Evolutionary conservation across 805 yeast species (phyloP).

Genomic region (Yarrowia sp.): DNA sequence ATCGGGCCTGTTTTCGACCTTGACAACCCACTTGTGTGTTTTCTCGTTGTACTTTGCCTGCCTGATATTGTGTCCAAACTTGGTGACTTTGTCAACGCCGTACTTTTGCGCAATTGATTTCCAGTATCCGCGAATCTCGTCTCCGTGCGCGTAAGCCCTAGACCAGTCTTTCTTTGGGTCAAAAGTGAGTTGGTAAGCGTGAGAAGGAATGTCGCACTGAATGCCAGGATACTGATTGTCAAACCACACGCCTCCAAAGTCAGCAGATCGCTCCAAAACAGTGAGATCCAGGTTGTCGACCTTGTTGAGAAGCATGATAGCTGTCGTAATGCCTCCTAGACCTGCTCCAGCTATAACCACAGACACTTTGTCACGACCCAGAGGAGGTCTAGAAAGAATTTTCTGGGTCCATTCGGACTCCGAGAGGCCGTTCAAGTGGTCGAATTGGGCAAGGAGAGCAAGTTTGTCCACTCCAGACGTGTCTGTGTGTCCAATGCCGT

Average conservation of each 20-base stretch:
- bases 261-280: constrained; percentile 35
- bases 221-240: constrained; percentile 35
- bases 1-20: constrained; percentile 27
- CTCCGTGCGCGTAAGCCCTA: constrained; percentile 32
- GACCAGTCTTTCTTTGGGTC: constrained; percentile 37
- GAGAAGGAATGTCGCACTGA: constrained; percentile 35
- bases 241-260: constrained; percentile 37
- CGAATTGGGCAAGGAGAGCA: neutral
- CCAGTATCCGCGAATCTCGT: constrained; percentile 34
- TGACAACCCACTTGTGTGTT: constrained; percentile 25
- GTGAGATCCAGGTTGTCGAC: constrained; percentile 10
- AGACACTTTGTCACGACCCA: neutral
- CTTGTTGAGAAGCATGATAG: constrained; percentile 6
- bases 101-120: constrained; percentile 33
- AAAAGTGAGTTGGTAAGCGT: constrained; percentile 35
- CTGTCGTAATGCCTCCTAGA: constrained; percentile 24
- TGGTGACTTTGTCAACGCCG: constrained; percentile 30
- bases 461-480: constrained; percentile 12
- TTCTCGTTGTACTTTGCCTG: constrained; percentile 32
- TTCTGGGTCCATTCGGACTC: neutral
- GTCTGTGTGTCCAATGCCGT: constrained; percentile 15
- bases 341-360: constrained; percentile 23
- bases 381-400: constrained; percentile 9
- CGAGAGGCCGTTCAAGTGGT: constrained; percentile 2
- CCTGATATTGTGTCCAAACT: constrained; percentile 30